phyloP scores from a whole-genome alignment of 1,284 basidiomycete genomes.

The Flammula alnicola region DNA sequence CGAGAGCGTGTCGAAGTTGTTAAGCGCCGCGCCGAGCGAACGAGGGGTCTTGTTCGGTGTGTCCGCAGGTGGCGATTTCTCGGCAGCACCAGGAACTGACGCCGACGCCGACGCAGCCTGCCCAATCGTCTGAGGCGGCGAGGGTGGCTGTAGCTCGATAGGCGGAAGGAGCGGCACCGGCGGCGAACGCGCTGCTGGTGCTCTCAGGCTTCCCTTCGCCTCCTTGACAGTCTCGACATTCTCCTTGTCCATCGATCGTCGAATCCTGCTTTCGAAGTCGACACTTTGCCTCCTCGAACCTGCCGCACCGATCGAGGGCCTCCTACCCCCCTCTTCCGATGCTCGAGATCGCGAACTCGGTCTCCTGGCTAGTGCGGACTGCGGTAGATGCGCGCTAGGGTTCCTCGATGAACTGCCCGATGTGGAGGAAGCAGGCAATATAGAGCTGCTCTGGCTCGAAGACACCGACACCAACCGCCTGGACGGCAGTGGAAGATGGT shows the following conservation, averaged over 20 bases:
- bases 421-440: slow-evolving; percentile 9
- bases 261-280: slow-evolving; percentile 5
- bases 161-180: slow-evolving; percentile 52
- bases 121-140: slow-evolving; percentile 49
- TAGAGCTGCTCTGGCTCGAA: slow-evolving; percentile 18
- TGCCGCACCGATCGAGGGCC: slow-evolving; percentile 2
- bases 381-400: not conserved
- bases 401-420: slow-evolving; percentile 2
- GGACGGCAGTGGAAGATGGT: not conserved
- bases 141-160: slow-evolving; percentile 73
- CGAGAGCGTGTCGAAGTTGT: slow-evolving; percentile 12
- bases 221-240: not conserved
- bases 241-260: slow-evolving; percentile 4
- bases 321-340: slow-evolving; percentile 14
- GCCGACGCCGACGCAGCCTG: not conserved
- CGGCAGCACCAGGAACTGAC: not conserved
- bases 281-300: slow-evolving; percentile 5
- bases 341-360: slow-evolving; percentile 1
- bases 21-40: not conserved
- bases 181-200: slow-evolving; percentile 10
- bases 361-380: not conserved
- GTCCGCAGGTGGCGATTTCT: not conserved
- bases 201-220: not conserved
- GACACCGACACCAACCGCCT: slow-evolving; percentile 10
- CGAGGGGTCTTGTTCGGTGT: not conserved